Conservation (phyloP, 306 rosid genomes). For the Quercus aquifolioides region DNA sequence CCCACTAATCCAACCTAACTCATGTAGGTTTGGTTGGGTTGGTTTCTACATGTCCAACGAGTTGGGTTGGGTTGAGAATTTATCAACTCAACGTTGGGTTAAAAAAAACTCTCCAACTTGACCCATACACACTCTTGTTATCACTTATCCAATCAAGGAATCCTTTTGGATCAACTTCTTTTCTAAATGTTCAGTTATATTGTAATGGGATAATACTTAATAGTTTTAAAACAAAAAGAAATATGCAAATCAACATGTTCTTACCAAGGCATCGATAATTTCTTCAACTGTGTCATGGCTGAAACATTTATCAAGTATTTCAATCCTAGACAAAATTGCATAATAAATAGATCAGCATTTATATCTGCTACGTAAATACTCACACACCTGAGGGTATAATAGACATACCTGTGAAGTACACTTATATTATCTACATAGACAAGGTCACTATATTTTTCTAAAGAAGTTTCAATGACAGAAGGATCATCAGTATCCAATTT, state of each 20-base stretch:
- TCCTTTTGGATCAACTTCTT: too few species aligned
- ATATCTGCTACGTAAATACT: too few species aligned
- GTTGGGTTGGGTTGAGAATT: too few species aligned
- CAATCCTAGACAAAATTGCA: constrained; percentile 52
- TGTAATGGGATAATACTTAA: constrained; percentile 1
- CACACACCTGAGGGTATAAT: too few species aligned
- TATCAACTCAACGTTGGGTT: too few species aligned
- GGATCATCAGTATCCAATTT: constrained; percentile 87
- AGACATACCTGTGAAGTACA: constrained; percentile 60
- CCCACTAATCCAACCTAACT: too few species aligned
- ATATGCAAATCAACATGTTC: constrained; percentile 7
- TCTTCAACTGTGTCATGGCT: constrained; percentile 81
- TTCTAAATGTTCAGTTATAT: not conserved
- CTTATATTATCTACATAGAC: constrained; percentile 48
- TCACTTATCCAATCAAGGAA: too few species aligned
- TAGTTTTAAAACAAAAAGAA: constrained; percentile 1
- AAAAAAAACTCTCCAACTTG: too few species aligned
- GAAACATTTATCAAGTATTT: constrained; percentile 74
- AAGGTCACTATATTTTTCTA: constrained; percentile 72
- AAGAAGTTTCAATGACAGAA: constrained; percentile 69
- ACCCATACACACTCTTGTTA: too few species aligned
- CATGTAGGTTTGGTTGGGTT: too few species aligned
- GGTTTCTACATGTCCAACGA: too few species aligned
- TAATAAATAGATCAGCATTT: not conserved
- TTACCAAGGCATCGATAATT: constrained; percentile 77